Base-by-base conservation (phyloP, 2,329 filamentous ascomycete species). In the Xylogone sp. region DNA sequence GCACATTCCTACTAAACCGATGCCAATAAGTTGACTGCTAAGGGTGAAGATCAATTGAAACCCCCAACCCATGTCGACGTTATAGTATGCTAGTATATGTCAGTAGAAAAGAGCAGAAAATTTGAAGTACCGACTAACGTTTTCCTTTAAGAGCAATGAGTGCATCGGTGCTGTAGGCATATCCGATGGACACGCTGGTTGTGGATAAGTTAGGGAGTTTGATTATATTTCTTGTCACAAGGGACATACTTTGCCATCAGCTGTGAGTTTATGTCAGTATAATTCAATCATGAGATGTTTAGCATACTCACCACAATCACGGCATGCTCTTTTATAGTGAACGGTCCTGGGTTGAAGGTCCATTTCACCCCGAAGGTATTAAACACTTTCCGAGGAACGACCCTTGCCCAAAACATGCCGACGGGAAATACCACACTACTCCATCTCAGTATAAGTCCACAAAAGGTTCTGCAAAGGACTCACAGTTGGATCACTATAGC, bases 311-410 rank as follows among this genome's bases (percentile, higher is more conserved):
- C 79, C 18, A 82, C 79, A 50, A 51, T 46, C n/a, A 51, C 45
- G 29, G 44, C 34, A 21, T 51, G 49, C 48, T 59, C 57, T 44
- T 61, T 61, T 5, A 53, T 43, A 5, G 50, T 48, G 20, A 54
- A 45, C 6, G 54, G 47, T 42, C 58, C 55, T 10, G 57, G 55
- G 39, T 61, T 57, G 22, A 86, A 68, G 21, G 73, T 75, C 71
- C 77, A 48, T 83, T 83, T 65, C 88, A 86, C 0, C 84, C 87
- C 6, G 82, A 90, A 90, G 57, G 88, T 88, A n/a, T 84, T 76
- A 20, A 53, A 51, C 43, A 55, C 51, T 45, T 48, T 56, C 21
- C 50, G 54, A 18, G 53, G 49, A 20, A 54, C 43, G 9, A 46
- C 39, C 43, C 20, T 49, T 8, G 48, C 52, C 52, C 52, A 54